Evolutionary conservation across 1,139 yeast species (phyloP).

Genomic region (Yamadazyma triangularis): DNA sequence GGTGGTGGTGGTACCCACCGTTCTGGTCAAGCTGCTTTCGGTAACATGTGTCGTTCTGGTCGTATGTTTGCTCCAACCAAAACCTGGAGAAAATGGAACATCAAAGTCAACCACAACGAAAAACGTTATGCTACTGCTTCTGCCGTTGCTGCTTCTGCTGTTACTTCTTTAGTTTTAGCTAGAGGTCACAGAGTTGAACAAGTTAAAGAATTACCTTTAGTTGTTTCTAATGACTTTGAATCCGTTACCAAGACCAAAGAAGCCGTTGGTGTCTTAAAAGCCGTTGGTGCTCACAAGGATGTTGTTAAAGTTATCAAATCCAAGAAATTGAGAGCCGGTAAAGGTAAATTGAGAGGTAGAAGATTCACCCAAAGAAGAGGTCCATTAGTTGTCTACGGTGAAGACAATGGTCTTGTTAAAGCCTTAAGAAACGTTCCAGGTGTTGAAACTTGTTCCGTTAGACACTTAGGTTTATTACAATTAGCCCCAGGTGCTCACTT

Average conservation of each 20-base stretch:
- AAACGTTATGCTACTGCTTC: constrained; percentile 99
- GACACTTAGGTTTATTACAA: constrained; percentile 93
- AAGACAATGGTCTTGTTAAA: constrained; percentile 96
- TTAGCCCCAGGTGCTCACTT: constrained; percentile 99
- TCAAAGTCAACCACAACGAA: constrained; percentile 99
- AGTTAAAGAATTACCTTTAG: constrained; percentile 98
- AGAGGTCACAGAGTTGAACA: constrained; percentile 99
- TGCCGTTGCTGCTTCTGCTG: constrained; percentile 99
- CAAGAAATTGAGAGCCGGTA: constrained; percentile 99
- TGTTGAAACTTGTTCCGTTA: constrained; percentile 95
- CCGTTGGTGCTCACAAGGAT: constrained; percentile 98
- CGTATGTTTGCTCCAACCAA: constrained; percentile 99
- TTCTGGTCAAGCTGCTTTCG: constrained; percentile 99
- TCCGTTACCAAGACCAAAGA: constrained; percentile 95
- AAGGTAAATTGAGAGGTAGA: constrained; percentile 99
- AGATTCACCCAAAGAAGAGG: constrained; percentile 99
- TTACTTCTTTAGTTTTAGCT: constrained; percentile 96
- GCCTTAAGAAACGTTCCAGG: constrained; percentile 99
- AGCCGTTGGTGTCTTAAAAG: constrained; percentile 97
- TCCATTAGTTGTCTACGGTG: constrained; percentile 97
- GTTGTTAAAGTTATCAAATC: constrained; percentile 97
- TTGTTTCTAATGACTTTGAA: constrained; percentile 92
- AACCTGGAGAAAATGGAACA: constrained; percentile 99
- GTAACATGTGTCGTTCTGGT: constrained; percentile 99
- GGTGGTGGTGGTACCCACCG: constrained; percentile 99